A percentile compares a stretch with the other conserved stretches of the same genome.
Evolutionary conservation across 305 asterid species (phyloP).

Genomic region (Ajuga reptans): DNA sequence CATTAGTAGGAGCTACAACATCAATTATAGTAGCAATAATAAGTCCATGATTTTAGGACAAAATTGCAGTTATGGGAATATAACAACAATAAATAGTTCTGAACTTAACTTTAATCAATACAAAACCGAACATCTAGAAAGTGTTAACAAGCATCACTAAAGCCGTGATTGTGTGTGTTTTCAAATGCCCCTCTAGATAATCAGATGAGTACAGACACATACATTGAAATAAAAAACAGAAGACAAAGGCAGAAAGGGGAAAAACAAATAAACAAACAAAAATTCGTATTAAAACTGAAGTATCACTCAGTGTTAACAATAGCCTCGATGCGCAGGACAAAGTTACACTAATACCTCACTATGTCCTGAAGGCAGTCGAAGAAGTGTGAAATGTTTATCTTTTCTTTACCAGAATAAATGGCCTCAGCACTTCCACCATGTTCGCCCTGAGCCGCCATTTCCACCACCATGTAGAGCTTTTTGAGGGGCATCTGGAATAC

Average conservation of each 20-base stretch:
- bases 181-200: conserved; percentile 17
- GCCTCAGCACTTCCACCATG: conserved; percentile 80
- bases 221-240: background rate
- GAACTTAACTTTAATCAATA: background rate
- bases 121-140: conserved; percentile 14
- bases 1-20: too few species aligned
- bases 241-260: too few species aligned
- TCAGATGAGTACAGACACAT: conserved; percentile 1
- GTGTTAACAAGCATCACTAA: background rate
- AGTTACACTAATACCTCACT: conserved; percentile 38
- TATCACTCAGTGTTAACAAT: background rate
- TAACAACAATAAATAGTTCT: background rate
- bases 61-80: background rate
- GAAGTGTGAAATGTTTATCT: conserved; percentile 69
- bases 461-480: conserved; percentile 77
- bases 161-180: conserved; percentile 7
- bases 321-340: background rate
- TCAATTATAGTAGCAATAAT: too few species aligned
- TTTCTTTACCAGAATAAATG: conserved; percentile 65
- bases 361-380: conserved; percentile 76
- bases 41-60: too few species aligned
- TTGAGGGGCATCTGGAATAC: conserved; percentile 72
- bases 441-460: conserved; percentile 98
- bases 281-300: background rate
- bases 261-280: background rate